Evolutionary conservation across 768 basidiomycete genomes (phyloP).

Genomic region (Pisolithus sp.): DNA sequence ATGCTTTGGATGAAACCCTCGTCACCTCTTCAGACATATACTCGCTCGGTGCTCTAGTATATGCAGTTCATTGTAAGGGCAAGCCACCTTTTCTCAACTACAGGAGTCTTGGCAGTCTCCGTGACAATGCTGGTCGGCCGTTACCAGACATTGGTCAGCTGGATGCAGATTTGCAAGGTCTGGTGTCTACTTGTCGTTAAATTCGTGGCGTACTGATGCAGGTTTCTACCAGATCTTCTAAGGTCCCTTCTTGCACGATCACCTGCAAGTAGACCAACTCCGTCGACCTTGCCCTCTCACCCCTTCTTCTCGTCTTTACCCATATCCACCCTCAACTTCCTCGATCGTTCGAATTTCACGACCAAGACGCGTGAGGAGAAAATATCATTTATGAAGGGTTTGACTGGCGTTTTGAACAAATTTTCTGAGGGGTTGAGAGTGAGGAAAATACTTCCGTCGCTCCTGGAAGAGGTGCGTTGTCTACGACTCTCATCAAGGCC

Average conservation of each 20-base stretch:
- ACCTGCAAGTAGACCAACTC: slow-evolving; percentile 65
- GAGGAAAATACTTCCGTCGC: slow-evolving; percentile 85
- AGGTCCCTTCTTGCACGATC: slow-evolving; percentile 77
- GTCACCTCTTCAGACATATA: slow-evolving; percentile 90
- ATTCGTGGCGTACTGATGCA: slow-evolving; percentile 7
- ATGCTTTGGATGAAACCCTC: slow-evolving; percentile 83
- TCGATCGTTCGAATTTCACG: slow-evolving; percentile 93
- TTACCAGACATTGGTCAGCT: slow-evolving; percentile 56
- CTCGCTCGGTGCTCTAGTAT: slow-evolving; percentile 84
- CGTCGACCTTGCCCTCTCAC: slow-evolving; percentile 74
- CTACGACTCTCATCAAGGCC: not conserved
- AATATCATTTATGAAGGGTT: slow-evolving; percentile 90
- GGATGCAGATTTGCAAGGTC: slow-evolving; percentile 72
- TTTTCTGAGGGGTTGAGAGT: slow-evolving; percentile 85
- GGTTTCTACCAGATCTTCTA: slow-evolving; percentile 54
- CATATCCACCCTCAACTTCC: slow-evolving; percentile 91
- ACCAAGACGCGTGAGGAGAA: slow-evolving; percentile 94
- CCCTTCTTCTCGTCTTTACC: slow-evolving; percentile 94
- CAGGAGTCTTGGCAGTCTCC: slow-evolving; percentile 61
- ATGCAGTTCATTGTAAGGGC: slow-evolving; percentile 86
- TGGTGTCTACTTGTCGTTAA: slow-evolving; percentile 1
- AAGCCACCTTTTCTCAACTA: slow-evolving; percentile 84
- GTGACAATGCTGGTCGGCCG: slow-evolving; percentile 62
- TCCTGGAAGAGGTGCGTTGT: slow-evolving; percentile 81
- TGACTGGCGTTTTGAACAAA: slow-evolving; percentile 68